These are phyloP conservation scores for Trichothecium sympodiale DNA, from an alignment of 2,329 filamentous ascomycete genomes.

Conservation along the genomic window DNA sequence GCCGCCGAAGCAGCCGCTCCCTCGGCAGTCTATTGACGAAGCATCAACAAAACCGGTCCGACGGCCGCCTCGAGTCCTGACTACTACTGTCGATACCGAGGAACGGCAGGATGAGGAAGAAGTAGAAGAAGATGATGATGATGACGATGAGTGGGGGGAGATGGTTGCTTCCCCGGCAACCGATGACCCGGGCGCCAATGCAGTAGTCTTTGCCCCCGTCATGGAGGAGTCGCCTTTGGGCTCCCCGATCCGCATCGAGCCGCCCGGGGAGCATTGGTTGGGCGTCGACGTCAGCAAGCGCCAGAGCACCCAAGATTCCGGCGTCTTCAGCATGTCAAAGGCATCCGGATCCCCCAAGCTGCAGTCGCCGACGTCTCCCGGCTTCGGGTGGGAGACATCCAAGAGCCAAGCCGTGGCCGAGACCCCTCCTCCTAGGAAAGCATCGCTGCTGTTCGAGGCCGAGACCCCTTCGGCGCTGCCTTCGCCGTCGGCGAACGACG, in stretches of 20 bases:
- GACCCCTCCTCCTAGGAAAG: no score
- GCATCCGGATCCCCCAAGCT: no score
- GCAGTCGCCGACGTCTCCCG: no score
- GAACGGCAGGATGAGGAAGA: not conserved
- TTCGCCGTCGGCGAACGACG: not conserved
- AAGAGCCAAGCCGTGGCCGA: no score
- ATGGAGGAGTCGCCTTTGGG: not conserved
- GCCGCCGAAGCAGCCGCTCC: not conserved
- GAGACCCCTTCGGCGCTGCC: not conserved
- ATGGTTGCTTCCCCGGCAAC: slow-evolving; percentile 34
- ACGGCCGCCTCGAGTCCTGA: not conserved
- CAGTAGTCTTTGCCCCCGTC: not conserved
- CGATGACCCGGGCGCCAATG: not conserved
- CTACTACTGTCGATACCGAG: not conserved
- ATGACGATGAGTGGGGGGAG: slow-evolving; percentile 50
- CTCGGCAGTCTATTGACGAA: slow-evolving; percentile 1
- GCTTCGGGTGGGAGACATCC: no score
- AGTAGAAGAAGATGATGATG: slow-evolving; percentile 21
- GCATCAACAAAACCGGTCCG: not conserved
- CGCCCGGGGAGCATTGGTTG: not conserved
- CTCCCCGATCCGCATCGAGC: not conserved
- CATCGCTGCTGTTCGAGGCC: no score
- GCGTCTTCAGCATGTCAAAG: no score
- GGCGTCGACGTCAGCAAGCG: not conserved
- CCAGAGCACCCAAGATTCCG: not conserved